Evolutionary conservation across 2,329 filamentous ascomycete species (phyloP).

Genomic region (Diaporthe sp.): DNA sequence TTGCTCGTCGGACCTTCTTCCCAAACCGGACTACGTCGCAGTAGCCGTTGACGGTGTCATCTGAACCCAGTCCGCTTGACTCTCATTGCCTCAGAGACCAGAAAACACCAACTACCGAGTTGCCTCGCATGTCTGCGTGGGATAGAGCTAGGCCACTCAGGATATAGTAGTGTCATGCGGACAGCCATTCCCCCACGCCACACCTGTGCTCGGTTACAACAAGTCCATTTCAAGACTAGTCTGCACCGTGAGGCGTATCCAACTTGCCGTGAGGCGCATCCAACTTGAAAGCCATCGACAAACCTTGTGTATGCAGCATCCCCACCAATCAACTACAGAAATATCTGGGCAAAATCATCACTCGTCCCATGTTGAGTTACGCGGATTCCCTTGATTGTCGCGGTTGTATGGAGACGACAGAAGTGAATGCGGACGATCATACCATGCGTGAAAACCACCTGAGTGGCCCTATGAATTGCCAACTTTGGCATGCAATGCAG

Average conservation of each 20-base stretch:
- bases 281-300: neutral
- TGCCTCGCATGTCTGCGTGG: neutral
- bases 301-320: neutral
- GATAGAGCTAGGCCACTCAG: neutral
- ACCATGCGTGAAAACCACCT: neutral
- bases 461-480: neutral
- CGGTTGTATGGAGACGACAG: neutral
- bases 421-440: neutral
- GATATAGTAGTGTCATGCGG: constrained; percentile 10
- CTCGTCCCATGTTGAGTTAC: neutral
- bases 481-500: constrained; percentile 1
- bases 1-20: constrained; percentile 23
- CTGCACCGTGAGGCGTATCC: neutral
- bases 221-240: neutral
- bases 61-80: constrained; percentile 5
- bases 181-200: neutral
- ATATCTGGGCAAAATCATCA: neutral
- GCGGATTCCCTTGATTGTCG: neutral
- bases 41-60: constrained; percentile 26
- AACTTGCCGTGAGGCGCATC: neutral
- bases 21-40: constrained; percentile 25
- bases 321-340: neutral
- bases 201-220: neutral
- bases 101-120: constrained; percentile 7
- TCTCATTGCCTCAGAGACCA: neutral